Base-by-base conservation (phyloP, 371 early-diverging fungal species). In the Choanephora cucurbitarum region DNA sequence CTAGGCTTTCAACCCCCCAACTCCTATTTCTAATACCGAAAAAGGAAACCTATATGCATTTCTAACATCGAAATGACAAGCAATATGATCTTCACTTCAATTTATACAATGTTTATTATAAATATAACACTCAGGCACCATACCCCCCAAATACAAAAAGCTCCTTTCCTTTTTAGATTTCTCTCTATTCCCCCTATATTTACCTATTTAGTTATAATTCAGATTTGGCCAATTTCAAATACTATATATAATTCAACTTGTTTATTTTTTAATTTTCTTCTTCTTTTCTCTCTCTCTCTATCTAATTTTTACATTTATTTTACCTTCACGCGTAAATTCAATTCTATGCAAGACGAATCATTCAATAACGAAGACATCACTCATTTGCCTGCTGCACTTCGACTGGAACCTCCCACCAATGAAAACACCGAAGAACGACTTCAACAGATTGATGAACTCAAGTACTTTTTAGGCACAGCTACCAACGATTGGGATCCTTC, bases 401-500 rank as follows among this genome's bases (percentile, higher is more conserved):
- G 53, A 28, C 45, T 63, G 18, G 33, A 32, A 18, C 53, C 64
- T 44, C 74, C 69, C 4, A 69, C 65, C 5, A 57, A 69, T 40
- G 57, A 68, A 11, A 68, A 78, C 23, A 62, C 47, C 1, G 57
- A 62, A 21, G 52, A 62, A 49, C 63, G 79, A 18, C 28, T 79
- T 44, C 55, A 43, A 8, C 70, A 71, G 58, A 74, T 85, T 32
- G 82, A 82, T 42, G 66, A 81, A 13, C 58, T 86, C 8, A 77
- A 79, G 53, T 66, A 73, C 33, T 87, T 86, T 57, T 57, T 87
- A 24, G 68, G 79, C 4, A 85, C 80, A 43, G 87, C 87, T 0
- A 82, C 85, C 18, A 76, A 63, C 18, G 69, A 75, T 21, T 88
- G 87, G 87, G 71, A 80, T n/a, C 48, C 56, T 19, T 22, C 22